Conservation (phyloP, 257 asterid genomes). For the Asclepias syriaca region DNA sequence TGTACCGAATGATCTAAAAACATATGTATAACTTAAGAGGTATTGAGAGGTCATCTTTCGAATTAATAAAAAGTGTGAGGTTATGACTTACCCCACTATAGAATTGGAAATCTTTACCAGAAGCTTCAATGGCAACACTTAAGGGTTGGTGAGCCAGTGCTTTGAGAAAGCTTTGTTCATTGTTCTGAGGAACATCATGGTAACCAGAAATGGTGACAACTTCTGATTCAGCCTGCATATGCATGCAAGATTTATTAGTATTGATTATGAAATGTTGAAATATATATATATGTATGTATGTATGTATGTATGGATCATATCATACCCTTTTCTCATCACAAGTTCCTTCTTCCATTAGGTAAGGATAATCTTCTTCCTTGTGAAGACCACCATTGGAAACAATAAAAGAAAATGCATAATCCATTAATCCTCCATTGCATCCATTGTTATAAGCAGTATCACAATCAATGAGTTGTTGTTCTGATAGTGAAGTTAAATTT, state of each 20-base stretch:
- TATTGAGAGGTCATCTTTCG: too few species aligned
- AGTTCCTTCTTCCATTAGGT: slow-evolving; percentile 69
- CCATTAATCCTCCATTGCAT: slow-evolving; percentile 77
- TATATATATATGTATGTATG: too few species aligned
- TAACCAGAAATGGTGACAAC: slow-evolving; percentile 16
- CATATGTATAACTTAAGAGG: too few species aligned
- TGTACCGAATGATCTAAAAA: too few species aligned
- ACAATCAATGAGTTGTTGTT: slow-evolving; percentile 67
- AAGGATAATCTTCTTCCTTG: slow-evolving; percentile 71
- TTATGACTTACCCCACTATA: slow-evolving; percentile 50
- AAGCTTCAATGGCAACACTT: slow-evolving; percentile 80
- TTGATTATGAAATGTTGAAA: neutral
- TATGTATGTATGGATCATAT: neutral
- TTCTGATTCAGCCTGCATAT: slow-evolving; percentile 11
- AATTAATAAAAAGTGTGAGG: too few species aligned
- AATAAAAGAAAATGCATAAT: slow-evolving; percentile 56
- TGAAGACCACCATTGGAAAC: slow-evolving; percentile 56
- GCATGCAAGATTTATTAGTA: too few species aligned
- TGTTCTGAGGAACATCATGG: slow-evolving; percentile 58
- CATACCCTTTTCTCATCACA: slow-evolving; percentile 50
- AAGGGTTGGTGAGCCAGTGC: slow-evolving; percentile 73
- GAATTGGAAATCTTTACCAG: slow-evolving; percentile 66
- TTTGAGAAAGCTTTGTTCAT: slow-evolving; percentile 50
- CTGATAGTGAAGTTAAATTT: slow-evolving; percentile 58
- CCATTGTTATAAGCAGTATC: slow-evolving; percentile 60